A percentile compares a stretch with the other conserved stretches of the same genome.
Conservation (phyloP, 2,329 filamentous ascomycete species). For the Stromatinia cepivora region DNA sequence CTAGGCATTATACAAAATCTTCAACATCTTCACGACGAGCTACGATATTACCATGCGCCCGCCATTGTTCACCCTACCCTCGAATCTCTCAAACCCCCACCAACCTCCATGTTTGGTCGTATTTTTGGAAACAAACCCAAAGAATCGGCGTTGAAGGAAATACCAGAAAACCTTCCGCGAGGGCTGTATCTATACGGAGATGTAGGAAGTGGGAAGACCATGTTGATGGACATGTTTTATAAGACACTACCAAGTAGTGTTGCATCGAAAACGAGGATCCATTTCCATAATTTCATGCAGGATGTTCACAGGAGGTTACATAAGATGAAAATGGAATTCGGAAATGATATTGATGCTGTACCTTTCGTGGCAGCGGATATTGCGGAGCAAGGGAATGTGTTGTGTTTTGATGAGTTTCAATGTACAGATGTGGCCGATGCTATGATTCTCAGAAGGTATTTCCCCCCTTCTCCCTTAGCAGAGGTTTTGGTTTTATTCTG, state of each 20-base stretch:
- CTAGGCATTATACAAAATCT: slow-evolving; percentile 83
- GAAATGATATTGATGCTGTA: slow-evolving; percentile 84
- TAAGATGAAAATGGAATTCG: slow-evolving; percentile 83
- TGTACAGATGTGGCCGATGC: slow-evolving; percentile 98
- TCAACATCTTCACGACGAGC: slow-evolving; percentile 83
- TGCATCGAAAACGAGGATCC: slow-evolving; percentile 82
- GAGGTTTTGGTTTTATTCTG: slow-evolving; percentile 13
- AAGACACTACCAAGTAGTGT: slow-evolving; percentile 84
- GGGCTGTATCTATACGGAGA: slow-evolving; percentile 95
- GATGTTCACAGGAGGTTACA: slow-evolving; percentile 91
- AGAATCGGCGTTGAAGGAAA: slow-evolving; percentile 47
- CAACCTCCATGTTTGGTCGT: slow-evolving; percentile 56
- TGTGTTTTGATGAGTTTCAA: slow-evolving; percentile 99
- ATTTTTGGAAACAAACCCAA: slow-evolving; percentile 55
- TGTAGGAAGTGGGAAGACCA: slow-evolving; percentile 96
- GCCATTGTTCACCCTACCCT: slow-evolving; percentile 75
- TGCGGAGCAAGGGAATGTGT: slow-evolving; percentile 76
- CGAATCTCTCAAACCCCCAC: slow-evolving; percentile 63
- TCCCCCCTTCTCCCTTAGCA: background rate
- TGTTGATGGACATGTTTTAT: slow-evolving; percentile 99
- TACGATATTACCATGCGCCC: slow-evolving; percentile 71
- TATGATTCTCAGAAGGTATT: slow-evolving; percentile 84
- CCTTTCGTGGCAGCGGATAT: slow-evolving; percentile 95
- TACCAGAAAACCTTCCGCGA: slow-evolving; percentile 75
- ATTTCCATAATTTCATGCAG: slow-evolving; percentile 99